These are phyloP conservation scores for Penicillium cinerascens DNA, from an alignment of 495 filamentous ascomycete species.

Conservation along the genomic window DNA sequence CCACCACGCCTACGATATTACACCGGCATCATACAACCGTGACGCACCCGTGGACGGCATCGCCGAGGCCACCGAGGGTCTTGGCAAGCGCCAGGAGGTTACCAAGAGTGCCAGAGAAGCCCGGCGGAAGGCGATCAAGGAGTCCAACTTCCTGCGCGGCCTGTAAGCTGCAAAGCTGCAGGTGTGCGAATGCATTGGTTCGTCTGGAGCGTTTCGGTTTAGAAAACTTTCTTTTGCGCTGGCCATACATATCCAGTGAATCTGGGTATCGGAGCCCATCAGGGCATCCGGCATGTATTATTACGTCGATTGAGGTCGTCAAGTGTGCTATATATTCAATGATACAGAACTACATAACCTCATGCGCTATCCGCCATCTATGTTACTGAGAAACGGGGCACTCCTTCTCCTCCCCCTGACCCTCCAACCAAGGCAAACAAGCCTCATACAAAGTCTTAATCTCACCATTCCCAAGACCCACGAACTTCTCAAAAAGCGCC, in stretches of 20 bases:
- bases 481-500: constrained; percentile 17
- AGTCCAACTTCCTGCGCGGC: constrained; percentile 85
- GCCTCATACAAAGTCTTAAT: constrained; percentile 23
- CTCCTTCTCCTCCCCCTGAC: constrained; percentile 33
- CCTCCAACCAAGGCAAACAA: constrained; percentile 30
- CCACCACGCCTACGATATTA: constrained; percentile 82
- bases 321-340: constrained; percentile 32
- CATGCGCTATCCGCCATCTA: not conserved
- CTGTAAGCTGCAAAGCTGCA: constrained; percentile 47
- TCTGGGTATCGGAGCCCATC: constrained; percentile 12
- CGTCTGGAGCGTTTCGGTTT: constrained; percentile 1
- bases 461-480: constrained; percentile 23
- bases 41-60: constrained; percentile 25
- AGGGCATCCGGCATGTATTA: constrained; percentile 25
- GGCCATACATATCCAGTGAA: not conserved
- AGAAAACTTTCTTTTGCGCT: constrained; percentile 7
- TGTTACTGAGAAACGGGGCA: constrained; percentile 20
- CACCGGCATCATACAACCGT: constrained; percentile 46
- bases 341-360: constrained; percentile 13
- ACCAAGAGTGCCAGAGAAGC: constrained; percentile 64
- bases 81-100: constrained; percentile 39
- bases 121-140: constrained; percentile 78
- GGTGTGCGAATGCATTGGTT: not conserved
- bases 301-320: constrained; percentile 24
- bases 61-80: constrained; percentile 31